Percentiles rank a stretch among this genome's conserved stretches.
Evolutionary conservation across 2,329 filamentous ascomycete genomes (phyloP).

Genomic region (Alternaria gaisen): DNA sequence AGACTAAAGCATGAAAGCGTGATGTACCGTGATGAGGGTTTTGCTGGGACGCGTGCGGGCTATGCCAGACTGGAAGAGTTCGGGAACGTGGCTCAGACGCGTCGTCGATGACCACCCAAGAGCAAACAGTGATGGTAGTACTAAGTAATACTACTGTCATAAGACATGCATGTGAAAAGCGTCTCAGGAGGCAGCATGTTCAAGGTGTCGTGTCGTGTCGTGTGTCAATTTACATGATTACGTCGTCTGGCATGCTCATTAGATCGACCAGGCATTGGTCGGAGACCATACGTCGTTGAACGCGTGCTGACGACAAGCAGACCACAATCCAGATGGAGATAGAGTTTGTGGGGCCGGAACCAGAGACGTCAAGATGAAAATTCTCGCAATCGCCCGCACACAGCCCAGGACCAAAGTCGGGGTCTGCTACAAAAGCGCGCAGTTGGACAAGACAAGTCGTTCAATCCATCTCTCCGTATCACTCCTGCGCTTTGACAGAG

Average conservation of each 20-base stretch:
- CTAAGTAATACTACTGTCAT: conserved; percentile 15
- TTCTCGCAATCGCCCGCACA: neutral
- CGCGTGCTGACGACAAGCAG: conserved; percentile 27
- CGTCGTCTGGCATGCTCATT: conserved; percentile 1
- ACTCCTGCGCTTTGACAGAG: conserved; percentile 4
- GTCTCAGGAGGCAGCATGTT: conserved; percentile 25
- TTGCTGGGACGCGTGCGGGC: conserved; percentile 19
- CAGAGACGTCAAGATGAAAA: conserved; percentile 16
- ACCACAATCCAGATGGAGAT: conserved; percentile 7
- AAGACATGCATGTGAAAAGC: conserved; percentile 18
- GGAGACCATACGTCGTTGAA: conserved; percentile 3
- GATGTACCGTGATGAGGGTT: conserved; percentile 14
- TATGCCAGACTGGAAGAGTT: conserved; percentile 8
- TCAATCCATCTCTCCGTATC: neutral
- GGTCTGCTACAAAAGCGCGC: conserved; percentile 1
- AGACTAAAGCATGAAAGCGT: conserved; percentile 11
- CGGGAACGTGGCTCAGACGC: conserved; percentile 20
- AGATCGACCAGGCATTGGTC: neutral
- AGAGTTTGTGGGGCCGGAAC: conserved; percentile 13
- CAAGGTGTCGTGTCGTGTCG: conserved; percentile 25
- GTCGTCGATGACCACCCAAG: conserved; percentile 20
- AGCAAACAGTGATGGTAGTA: conserved; percentile 17
- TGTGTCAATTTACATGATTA: conserved; percentile 9
- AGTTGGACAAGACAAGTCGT: neutral
- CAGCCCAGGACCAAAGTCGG: conserved; percentile 1